A percentile compares a stretch with the other conserved stretches of the same genome.
phyloP scores from a whole-genome alignment of 2,329 filamentous ascomycete species.

The Myotisia sp. region DNA sequence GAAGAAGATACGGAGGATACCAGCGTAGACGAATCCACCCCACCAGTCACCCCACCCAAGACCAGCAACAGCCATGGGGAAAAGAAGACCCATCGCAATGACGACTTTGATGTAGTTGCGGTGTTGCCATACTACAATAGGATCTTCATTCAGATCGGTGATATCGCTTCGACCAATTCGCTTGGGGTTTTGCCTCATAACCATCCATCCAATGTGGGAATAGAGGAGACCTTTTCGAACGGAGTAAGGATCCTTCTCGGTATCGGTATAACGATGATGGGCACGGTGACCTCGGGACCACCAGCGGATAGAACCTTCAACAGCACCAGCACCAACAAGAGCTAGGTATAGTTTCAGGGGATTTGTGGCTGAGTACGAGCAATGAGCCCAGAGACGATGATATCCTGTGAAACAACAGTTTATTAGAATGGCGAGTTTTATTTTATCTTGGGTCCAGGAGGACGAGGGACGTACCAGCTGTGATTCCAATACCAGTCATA shows the following conservation, averaged over 20 bases:
- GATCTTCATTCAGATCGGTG: constrained; percentile 72
- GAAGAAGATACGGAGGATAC: constrained; percentile 76
- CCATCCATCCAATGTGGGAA: constrained; percentile 79
- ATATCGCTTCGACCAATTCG: constrained; percentile 78
- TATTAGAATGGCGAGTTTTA: too few relatives aligned
- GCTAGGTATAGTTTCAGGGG: constrained; percentile 73
- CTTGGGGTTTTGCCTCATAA: constrained; percentile 88
- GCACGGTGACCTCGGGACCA: constrained; percentile 78
- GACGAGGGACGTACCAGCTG: constrained; percentile 44
- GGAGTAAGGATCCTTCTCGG: constrained; percentile 81
- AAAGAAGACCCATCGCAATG: constrained; percentile 58
- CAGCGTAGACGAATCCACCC: constrained; percentile 72
- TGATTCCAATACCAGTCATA: constrained; percentile 67
- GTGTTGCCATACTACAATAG: constrained; percentile 78
- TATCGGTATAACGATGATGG: constrained; percentile 85
- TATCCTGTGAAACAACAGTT: constrained; percentile 39
- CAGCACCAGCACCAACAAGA: constrained; percentile 65
- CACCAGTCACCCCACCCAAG: constrained; percentile 67
- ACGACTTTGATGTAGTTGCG: constrained; percentile 72
- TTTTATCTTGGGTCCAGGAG: constrained; percentile 1
- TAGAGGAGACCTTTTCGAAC: constrained; percentile 78
- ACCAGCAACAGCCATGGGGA: constrained; percentile 62
- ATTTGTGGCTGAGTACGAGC: constrained; percentile 61
- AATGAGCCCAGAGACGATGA: constrained; percentile 76
- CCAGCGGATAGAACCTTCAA: constrained; percentile 77